phyloP scores from a whole-genome alignment of 305 asterid species.

The Solanum hybrid region DNA sequence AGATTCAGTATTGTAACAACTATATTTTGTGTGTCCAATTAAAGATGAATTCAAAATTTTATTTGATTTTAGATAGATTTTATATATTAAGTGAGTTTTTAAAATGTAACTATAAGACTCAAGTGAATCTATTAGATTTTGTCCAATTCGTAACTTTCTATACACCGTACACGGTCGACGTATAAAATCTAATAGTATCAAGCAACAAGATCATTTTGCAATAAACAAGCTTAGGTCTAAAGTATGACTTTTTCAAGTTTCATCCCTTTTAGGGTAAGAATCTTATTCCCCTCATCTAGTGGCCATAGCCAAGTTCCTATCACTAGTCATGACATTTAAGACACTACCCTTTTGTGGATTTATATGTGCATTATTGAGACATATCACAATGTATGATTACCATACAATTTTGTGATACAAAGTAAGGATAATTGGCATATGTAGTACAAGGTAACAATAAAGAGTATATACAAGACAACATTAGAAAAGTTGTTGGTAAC shows the following conservation, averaged over 20 bases:
- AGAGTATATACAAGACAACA: not conserved
- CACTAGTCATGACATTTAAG: conserved; percentile 2
- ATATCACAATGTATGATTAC: not conserved
- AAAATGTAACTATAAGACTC: not conserved
- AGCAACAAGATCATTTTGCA: not conserved
- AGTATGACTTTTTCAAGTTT: not conserved
- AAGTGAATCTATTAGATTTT: not conserved
- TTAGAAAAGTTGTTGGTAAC: not conserved
- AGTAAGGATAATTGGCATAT: not conserved
- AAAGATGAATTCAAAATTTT: no score
- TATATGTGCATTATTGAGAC: not conserved
- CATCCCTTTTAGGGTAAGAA: not conserved
- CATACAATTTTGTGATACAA: not conserved
- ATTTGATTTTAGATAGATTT: not conserved
- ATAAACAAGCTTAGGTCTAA: not conserved
- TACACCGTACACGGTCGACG: fast-evolving
- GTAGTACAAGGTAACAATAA: not conserved
- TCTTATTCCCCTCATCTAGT: not conserved
- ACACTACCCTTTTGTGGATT: not conserved
- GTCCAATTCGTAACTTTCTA: not conserved
- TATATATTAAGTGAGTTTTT: not conserved
- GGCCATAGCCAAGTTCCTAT: not conserved
- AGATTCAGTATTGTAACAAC: not conserved
- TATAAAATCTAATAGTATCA: not conserved
- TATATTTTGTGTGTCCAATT: not conserved